Percentiles rank a stretch among this genome's conserved stretches.
These are phyloP conservation scores for Nicotiana benthamiana DNA, from an alignment of 257 asterid species.

Conservation along the genomic window DNA sequence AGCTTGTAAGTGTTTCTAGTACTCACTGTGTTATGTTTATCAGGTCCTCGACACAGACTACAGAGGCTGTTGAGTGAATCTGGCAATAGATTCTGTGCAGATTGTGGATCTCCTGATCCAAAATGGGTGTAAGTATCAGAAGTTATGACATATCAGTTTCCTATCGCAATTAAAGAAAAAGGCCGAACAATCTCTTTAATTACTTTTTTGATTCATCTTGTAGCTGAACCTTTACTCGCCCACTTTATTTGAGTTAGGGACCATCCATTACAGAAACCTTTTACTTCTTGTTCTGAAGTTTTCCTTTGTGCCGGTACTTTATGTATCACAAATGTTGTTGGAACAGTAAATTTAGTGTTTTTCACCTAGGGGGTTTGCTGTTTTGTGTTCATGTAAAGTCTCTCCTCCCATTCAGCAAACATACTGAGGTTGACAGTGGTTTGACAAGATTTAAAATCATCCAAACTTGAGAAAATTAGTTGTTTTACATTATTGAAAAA, in stretches of 20 bases:
- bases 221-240: neutral
- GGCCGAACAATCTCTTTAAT: neutral
- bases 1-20: slow-evolving; percentile 5
- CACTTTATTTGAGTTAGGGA: neutral
- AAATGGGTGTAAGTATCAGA: slow-evolving; percentile 82
- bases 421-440: neutral
- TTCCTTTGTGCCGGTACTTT: neutral
- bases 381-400: neutral
- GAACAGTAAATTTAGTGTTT: neutral
- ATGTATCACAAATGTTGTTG: neutral
- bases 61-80: slow-evolving; percentile 52
- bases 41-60: slow-evolving; percentile 61
- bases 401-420: neutral
- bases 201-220: neutral
- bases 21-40: slow-evolving; percentile 1
- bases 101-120: slow-evolving; percentile 89
- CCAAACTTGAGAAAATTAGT: neutral
- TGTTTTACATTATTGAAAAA: neutral
- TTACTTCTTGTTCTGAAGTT: neutral
- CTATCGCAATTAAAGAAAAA: neutral
- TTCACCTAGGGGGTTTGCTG: neutral
- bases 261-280: neutral
- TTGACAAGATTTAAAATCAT: neutral
- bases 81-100: slow-evolving; percentile 74
- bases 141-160: neutral